These are phyloP conservation scores for Mycena haematopus DNA, from an alignment of 768 basidiomycete species.

Conservation along the genomic window DNA sequence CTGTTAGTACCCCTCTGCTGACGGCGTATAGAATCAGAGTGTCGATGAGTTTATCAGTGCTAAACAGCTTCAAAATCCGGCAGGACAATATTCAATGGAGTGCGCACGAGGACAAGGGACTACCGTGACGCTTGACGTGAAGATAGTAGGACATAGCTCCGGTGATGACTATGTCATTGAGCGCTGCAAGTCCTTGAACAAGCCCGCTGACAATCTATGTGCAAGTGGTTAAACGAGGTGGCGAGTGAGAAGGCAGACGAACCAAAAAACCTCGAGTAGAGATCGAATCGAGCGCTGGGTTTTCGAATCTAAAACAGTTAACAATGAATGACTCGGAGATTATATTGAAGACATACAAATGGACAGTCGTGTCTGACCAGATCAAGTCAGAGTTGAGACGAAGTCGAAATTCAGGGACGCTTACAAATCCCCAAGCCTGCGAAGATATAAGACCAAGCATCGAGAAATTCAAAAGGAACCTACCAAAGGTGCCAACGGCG, in stretches of 20 bases:
- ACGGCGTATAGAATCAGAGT: slow-evolving; percentile 22
- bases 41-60: slow-evolving; percentile 23
- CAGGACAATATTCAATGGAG: background rate
- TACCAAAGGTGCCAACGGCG: slow-evolving; percentile 19
- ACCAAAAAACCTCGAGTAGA: slow-evolving; percentile 20
- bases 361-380: slow-evolving; percentile 22
- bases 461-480: background rate
- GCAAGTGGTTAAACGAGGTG: background rate
- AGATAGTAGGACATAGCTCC: slow-evolving; percentile 20
- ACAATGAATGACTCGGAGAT: background rate
- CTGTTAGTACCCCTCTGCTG: slow-evolving; percentile 21
- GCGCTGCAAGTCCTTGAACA: slow-evolving; percentile 24
- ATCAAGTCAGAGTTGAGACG: background rate
- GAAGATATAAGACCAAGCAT: background rate
- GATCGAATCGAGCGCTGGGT: slow-evolving; percentile 17
- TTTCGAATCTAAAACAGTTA: slow-evolving; percentile 12
- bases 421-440: slow-evolving; percentile 21
- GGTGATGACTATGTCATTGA: slow-evolving; percentile 25
- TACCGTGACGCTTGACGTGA: slow-evolving; percentile 3
- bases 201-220: slow-evolving; percentile 18
- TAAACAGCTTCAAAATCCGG: background rate
- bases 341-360: slow-evolving; percentile 3
- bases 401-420: background rate
- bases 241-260: background rate
- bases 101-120: slow-evolving; percentile 13